Percentiles rank a stretch among this genome's conserved stretches.
Conservation (phyloP, 805 yeast species). For the Priceomyces fermenticarens region DNA sequence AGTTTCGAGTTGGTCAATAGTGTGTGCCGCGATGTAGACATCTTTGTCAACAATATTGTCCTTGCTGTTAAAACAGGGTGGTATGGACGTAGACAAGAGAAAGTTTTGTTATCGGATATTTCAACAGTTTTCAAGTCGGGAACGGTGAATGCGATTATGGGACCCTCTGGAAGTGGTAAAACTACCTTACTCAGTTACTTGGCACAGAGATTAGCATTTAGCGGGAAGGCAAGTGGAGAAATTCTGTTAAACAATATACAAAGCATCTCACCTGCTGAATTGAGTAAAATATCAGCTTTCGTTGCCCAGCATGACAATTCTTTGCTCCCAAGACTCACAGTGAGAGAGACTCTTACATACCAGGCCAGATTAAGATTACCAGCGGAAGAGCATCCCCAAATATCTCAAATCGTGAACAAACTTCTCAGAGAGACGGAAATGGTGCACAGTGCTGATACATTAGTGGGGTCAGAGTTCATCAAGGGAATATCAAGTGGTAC, state of each 20-base stretch:
- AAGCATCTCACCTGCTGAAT: constrained; percentile 17
- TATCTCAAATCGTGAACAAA: constrained; percentile 51
- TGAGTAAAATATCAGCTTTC: constrained; percentile 54
- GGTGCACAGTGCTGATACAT: constrained; percentile 70
- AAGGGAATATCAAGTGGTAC: constrained; percentile 53
- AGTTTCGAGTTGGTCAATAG: background rate
- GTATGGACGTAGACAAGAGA: background rate
- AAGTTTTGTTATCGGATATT: constrained; percentile 21
- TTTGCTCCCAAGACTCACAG: constrained; percentile 67
- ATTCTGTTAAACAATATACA: constrained; percentile 26
- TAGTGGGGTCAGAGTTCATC: constrained; percentile 38
- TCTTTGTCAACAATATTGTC: constrained; percentile 21
- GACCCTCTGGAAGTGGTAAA: constrained; percentile 46
- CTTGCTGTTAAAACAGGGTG: constrained; percentile 37
- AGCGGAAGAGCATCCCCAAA: constrained; percentile 22
- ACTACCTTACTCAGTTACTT: constrained; percentile 38
- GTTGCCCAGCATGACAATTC: constrained; percentile 82
- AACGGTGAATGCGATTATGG: constrained; percentile 42
- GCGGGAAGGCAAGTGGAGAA: constrained; percentile 22
- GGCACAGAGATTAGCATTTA: constrained; percentile 50
- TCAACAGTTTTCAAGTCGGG: constrained; percentile 29
- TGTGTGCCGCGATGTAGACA: constrained; percentile 6
- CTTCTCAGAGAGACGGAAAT: constrained; percentile 69
- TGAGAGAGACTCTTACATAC: constrained; percentile 67
- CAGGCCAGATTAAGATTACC: constrained; percentile 72